A percentile compares a stretch with the other conserved stretches of the same genome.
These are phyloP conservation scores for Yamadazyma sp. DNA, from an alignment of 1,139 yeast genomes.

Conservation along the genomic window DNA sequence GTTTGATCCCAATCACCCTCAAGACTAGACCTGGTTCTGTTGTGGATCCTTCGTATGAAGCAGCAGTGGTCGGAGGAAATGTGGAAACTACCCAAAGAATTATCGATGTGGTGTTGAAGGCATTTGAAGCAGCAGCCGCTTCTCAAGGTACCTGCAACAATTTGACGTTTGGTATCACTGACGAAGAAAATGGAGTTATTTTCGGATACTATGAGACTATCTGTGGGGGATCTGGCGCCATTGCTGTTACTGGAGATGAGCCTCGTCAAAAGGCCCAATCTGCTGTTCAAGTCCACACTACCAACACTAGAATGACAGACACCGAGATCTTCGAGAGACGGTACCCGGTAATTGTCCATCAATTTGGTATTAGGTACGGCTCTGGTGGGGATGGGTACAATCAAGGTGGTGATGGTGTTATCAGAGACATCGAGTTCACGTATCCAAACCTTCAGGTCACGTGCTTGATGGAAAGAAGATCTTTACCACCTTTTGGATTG, in stretches of 20 bases:
- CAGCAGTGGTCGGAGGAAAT: constrained; percentile 51
- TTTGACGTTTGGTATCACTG: constrained; percentile 48
- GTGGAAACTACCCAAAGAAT: constrained; percentile 46
- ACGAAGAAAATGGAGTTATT: constrained; percentile 32
- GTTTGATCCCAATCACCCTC: constrained; percentile 68
- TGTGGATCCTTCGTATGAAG: constrained; percentile 68
- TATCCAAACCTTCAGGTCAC: constrained; percentile 40
- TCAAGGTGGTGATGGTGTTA: constrained; percentile 46
- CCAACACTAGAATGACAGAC: constrained; percentile 50
- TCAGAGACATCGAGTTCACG: constrained; percentile 47
- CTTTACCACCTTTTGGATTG: constrained; percentile 47
- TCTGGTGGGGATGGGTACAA: constrained; percentile 47
- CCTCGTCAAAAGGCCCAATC: constrained; percentile 51
- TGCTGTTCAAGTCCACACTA: constrained; percentile 49
- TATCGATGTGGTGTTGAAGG: constrained; percentile 19
- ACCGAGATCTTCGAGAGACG: constrained; percentile 48
- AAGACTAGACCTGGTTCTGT: constrained; percentile 68
- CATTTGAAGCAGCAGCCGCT: constrained; percentile 58
- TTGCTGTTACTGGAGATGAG: constrained; percentile 20
- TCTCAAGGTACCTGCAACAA: constrained; percentile 53
- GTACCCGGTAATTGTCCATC: constrained; percentile 46
- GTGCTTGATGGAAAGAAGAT: constrained; percentile 46
- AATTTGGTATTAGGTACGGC: constrained; percentile 36
- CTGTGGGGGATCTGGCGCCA: constrained; percentile 50
- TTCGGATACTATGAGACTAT: constrained; percentile 52